A percentile compares a stretch with the other conserved stretches of the same genome.
Conservation (phyloP, 23 red algal genomes). For the Gracilaria gracilis region DNA sequence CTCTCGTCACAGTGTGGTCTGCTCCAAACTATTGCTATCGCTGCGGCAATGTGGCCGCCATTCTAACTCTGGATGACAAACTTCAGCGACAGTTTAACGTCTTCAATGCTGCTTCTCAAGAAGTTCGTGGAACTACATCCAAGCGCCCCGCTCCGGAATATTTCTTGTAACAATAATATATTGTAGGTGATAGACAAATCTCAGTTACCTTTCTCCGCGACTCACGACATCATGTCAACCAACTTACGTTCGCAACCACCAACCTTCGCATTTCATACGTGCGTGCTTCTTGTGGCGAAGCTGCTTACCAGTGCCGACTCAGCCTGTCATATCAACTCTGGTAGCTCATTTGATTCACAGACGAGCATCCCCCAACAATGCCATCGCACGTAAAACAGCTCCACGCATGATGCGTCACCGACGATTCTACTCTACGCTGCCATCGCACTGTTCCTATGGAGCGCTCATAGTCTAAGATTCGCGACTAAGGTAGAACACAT, state of each 20-base stretch:
- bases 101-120: constrained; percentile 80
- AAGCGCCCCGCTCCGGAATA: constrained; percentile 77
- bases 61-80: constrained; percentile 86
- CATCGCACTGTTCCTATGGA: no score
- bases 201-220: neutral
- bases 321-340: no score
- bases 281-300: neutral
- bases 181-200: neutral
- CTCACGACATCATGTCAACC: neutral
- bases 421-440: no score
- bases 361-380: no score
- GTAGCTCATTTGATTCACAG: no score
- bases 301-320: no score
- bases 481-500: no score
- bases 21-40: constrained; percentile 98
- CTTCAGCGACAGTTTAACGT: constrained; percentile 73
- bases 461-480: no score
- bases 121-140: constrained; percentile 27
- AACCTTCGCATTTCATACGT: neutral
- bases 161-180: constrained; percentile 71
- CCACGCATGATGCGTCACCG: no score
- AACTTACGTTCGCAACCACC: neutral
- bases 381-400: no score
- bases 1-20: constrained; percentile 88
- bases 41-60: constrained; percentile 93